Percentiles rank a stretch among this genome's conserved stretches.
Conservation (phyloP, 352 stramenopile species). For the Elongisporangium prolatum region DNA sequence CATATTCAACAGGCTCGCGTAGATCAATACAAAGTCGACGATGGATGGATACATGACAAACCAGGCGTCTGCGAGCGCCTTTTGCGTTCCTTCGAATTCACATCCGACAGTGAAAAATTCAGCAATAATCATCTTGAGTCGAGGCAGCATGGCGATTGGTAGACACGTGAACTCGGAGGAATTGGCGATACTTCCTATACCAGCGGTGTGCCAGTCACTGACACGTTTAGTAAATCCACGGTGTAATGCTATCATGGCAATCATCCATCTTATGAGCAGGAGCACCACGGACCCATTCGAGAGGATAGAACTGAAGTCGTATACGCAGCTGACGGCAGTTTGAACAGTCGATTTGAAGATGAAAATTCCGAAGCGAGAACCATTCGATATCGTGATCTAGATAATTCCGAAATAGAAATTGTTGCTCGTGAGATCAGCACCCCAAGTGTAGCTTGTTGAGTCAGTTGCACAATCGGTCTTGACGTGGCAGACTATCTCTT, state of each 20-base stretch:
- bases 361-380: conserved; percentile 5
- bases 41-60: conserved; percentile 30
- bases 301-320: conserved; percentile 4
- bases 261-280: conserved; percentile 3
- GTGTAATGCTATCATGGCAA: conserved; percentile 1
- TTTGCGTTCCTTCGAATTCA: conserved; percentile 18
- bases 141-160: conserved; percentile 14
- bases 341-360: too few relatives aligned
- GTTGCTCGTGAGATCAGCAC: not conserved
- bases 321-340: not conserved
- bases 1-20: conserved; percentile 19
- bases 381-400: conserved; percentile 3
- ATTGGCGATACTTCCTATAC: conserved; percentile 13
- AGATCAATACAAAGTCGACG: conserved; percentile 19
- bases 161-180: conserved; percentile 16
- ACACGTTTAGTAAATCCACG: not conserved
- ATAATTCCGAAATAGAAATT: not conserved
- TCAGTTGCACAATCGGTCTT: not conserved
- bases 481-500: not conserved
- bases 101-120: conserved; percentile 15
- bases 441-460: not conserved
- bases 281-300: conserved; percentile 2
- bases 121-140: conserved; percentile 11
- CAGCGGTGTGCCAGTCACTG: conserved; percentile 6
- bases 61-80: conserved; percentile 16